These are phyloP conservation scores for Vigna unguiculata DNA, from an alignment of 306 rosid genomes.

Conservation along the genomic window DNA sequence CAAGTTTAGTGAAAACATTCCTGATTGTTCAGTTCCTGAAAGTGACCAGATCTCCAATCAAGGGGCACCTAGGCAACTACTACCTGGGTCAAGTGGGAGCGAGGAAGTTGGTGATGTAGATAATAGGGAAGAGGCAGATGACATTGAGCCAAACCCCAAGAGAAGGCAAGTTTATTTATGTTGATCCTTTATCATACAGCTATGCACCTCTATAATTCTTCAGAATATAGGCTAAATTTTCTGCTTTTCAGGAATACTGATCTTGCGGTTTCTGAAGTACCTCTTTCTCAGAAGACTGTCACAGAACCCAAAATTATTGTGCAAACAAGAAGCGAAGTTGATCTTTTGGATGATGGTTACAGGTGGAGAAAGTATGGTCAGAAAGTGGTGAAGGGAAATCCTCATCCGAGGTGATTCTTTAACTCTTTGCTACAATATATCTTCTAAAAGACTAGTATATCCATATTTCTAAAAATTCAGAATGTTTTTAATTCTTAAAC, in stretches of 20 bases:
- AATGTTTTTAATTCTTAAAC: background rate
- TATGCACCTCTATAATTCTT: constrained; percentile 16
- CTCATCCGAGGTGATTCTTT: constrained; percentile 88
- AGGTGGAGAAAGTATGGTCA: constrained; percentile 99
- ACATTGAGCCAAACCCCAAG: constrained; percentile 78
- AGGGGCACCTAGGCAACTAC: constrained; percentile 53
- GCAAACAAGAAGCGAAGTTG: constrained; percentile 94
- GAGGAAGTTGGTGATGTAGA: constrained; percentile 70
- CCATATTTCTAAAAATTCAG: constrained; percentile 1
- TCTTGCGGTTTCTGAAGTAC: constrained; percentile 58
- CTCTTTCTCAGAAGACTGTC: constrained; percentile 79
- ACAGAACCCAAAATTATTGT: constrained; percentile 96
- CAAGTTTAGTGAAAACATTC: constrained; percentile 54
- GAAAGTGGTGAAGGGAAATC: constrained; percentile 98
- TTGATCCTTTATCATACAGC: constrained; percentile 28
- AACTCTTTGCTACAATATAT: constrained; percentile 26
- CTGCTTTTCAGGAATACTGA: constrained; percentile 74
- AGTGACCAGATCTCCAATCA: constrained; percentile 56
- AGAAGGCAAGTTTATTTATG: constrained; percentile 64
- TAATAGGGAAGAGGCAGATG: constrained; percentile 65
- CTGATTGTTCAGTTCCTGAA: constrained; percentile 50
- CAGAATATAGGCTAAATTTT: constrained; percentile 21
- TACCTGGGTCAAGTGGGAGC: constrained; percentile 69
- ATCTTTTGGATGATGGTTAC: constrained; percentile 95
- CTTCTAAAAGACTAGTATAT: constrained; percentile 25